Evolutionary conservation across 2,329 filamentous ascomycete genomes (phyloP), one percentile per base, ranked within the genome.

Genomic region (Cladosporium sp.): DNA sequence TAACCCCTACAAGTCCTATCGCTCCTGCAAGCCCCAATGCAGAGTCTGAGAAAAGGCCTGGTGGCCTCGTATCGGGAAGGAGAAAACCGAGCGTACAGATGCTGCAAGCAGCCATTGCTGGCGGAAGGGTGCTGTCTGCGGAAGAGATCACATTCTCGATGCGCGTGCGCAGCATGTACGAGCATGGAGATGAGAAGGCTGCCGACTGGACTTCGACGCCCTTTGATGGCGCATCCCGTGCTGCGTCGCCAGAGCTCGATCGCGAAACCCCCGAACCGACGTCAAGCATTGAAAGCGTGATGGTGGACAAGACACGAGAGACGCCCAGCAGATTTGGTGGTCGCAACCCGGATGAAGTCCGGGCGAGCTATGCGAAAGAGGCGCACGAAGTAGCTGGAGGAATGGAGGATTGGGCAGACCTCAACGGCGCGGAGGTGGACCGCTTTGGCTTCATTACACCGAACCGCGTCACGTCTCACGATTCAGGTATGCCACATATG

Each of bases 371-470:
- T 52, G 54, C 53, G 19, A 59, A 76, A 58, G 77, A 83, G 57
- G 70, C 76, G 9, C 70, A 74, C 46, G 82, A 85, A 66, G 66
- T 79, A 32, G 81, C 82, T 18, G 82, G 82, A 7, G 82, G 82
- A 2, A 76, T 84, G 45, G 82, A 85, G 58, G 81, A 85, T 59
- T 85, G 82, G 82, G 74, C 80, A 55, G 76, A 84, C 64, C 69
- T 85, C 9, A 72, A 77, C 14, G 78, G 74, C 5, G 77, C 71
- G 11, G 77, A 83, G 56, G 80, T 85, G 3, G 82, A 85, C 64
- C 74, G 82, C 54, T 85, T 85, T 63, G 82, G 82, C 9, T 85
- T 85, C 67, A 85, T 85, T 55, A 65, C 77, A 11, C 72, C 73
- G 3, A 70, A 65, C 41, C 72, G 69, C 54, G 56, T 59, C 11